Evolutionary conservation across 2,329 filamentous ascomycete genomes (phyloP).

Genomic region (Alternaria gansuensis): DNA sequence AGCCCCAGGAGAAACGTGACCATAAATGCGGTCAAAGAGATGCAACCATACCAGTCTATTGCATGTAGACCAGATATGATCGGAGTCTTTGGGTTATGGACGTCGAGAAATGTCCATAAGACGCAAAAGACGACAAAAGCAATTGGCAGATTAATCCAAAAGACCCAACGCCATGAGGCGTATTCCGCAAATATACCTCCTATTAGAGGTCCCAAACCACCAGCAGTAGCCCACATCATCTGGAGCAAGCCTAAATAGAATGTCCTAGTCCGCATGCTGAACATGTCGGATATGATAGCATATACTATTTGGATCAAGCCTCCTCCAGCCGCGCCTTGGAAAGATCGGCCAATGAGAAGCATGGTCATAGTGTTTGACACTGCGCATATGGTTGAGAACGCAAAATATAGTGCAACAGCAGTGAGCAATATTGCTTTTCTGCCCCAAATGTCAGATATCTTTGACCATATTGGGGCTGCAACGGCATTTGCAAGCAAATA

Average conservation of each 20-base stretch:
- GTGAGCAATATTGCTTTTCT: slow-evolving; percentile 60
- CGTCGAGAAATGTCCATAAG: slow-evolving; percentile 59
- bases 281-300: slow-evolving; percentile 62
- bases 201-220: slow-evolving; percentile 59
- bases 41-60: slow-evolving; percentile 60
- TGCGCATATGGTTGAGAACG: slow-evolving; percentile 47
- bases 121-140: slow-evolving; percentile 57
- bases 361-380: slow-evolving; percentile 44
- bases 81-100: slow-evolving; percentile 60
- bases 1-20: neutral
- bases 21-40: slow-evolving; percentile 56
- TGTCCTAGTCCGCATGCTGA: slow-evolving; percentile 56
- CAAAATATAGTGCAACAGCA: slow-evolving; percentile 58
- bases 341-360: slow-evolving; percentile 61
- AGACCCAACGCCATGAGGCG: slow-evolving; percentile 58
- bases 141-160: slow-evolving; percentile 51
- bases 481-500: slow-evolving; percentile 73
- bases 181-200: slow-evolving; percentile 58
- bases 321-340: slow-evolving; percentile 54
- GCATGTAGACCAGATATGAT: slow-evolving; percentile 56
- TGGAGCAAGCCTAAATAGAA: slow-evolving; percentile 60
- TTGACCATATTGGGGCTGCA: slow-evolving; percentile 71
- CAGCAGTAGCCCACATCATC: slow-evolving; percentile 61
- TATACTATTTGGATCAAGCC: slow-evolving; percentile 58
- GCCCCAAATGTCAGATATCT: slow-evolving; percentile 63